Evolutionary conservation across 208 protist genomes (phyloP).

Genomic region (Acanthamoeba healyi): DNA sequence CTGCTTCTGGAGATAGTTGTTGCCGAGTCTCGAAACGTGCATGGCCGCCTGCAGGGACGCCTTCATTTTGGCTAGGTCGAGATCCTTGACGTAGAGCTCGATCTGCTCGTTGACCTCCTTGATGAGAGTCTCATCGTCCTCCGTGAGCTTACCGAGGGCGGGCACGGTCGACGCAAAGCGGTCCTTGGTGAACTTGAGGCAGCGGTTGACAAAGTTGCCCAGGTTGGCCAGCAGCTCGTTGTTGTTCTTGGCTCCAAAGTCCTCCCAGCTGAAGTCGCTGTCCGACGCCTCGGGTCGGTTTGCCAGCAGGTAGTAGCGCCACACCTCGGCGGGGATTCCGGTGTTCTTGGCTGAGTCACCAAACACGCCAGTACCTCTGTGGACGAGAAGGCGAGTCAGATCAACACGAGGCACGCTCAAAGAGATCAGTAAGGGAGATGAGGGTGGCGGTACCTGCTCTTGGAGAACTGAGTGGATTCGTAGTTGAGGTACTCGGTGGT

Average conservation of each 20-base stretch:
- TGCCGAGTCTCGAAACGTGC: slow-evolving; percentile 85
- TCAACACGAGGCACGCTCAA: background rate
- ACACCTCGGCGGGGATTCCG: slow-evolving; percentile 89
- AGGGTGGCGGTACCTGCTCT: slow-evolving; percentile 73
- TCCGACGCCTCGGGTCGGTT: slow-evolving; percentile 90
- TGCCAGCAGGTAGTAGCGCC: slow-evolving; percentile 91
- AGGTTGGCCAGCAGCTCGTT: slow-evolving; percentile 90
- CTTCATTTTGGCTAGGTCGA: slow-evolving; percentile 86
- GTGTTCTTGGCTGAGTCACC: slow-evolving; percentile 88
- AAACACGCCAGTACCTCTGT: slow-evolving; percentile 89
- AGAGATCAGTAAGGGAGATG: background rate
- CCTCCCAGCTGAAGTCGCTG: slow-evolving; percentile 88
- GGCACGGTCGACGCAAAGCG: slow-evolving; percentile 75
- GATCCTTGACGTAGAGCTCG: slow-evolving; percentile 79
- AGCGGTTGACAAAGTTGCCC: slow-evolving; percentile 91
- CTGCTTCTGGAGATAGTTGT: slow-evolving; percentile 89
- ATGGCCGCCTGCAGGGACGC: slow-evolving; percentile 87
- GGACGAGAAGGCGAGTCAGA: background rate
- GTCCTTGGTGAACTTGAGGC: slow-evolving; percentile 83
- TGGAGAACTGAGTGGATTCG: slow-evolving; percentile 92
- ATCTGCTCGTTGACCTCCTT: slow-evolving; percentile 82
- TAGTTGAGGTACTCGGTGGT: slow-evolving; percentile 93
- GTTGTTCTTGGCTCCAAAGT: slow-evolving; percentile 88
- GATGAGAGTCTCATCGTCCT: slow-evolving; percentile 77
- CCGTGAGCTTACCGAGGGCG: background rate